Evolutionary conservation across 495 filamentous ascomycete species (phyloP).

Genomic region (Aspergillus hancockii): DNA sequence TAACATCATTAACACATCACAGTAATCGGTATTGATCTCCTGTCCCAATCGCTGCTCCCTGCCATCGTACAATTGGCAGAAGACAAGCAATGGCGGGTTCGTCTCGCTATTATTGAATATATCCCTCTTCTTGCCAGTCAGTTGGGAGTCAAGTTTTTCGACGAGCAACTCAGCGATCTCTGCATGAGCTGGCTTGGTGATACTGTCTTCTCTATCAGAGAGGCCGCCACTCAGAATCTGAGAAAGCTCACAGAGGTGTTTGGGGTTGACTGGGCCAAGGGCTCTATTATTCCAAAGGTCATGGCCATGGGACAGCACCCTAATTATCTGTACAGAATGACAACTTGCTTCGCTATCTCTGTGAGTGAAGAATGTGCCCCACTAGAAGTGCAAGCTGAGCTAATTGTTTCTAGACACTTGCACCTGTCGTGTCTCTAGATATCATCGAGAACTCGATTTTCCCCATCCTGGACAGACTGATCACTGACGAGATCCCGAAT

Average conservation of each 20-base stretch:
- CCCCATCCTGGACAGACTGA: slow-evolving; percentile 91
- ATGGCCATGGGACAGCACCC: slow-evolving; percentile 97
- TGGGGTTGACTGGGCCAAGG: slow-evolving; percentile 96
- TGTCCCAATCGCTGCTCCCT: slow-evolving; percentile 93
- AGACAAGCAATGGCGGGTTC: slow-evolving; percentile 99
- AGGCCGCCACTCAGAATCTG: slow-evolving; percentile 93
- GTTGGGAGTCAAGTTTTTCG: slow-evolving; percentile 95
- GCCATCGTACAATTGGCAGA: slow-evolving; percentile 98
- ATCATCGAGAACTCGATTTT: slow-evolving; percentile 92
- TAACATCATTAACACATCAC: slow-evolving; percentile 14
- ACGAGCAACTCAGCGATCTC: slow-evolving; percentile 89
- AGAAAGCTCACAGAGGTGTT: slow-evolving; percentile 99
- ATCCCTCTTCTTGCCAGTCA: slow-evolving; percentile 95
- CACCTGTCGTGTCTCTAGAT: slow-evolving; percentile 85
- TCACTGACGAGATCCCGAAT: slow-evolving; percentile 92
- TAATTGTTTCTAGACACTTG: slow-evolving; percentile 71
- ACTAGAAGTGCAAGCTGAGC: slow-evolving; percentile 7
- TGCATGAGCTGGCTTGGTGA: slow-evolving; percentile 99
- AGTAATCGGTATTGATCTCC: slow-evolving; percentile 97
- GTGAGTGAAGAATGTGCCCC: slow-evolving; percentile 56
- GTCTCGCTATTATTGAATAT: slow-evolving; percentile 97
- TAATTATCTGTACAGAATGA: slow-evolving; percentile 99
- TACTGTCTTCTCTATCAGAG: slow-evolving; percentile 96
- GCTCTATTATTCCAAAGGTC: slow-evolving; percentile 96
- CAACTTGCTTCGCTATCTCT: slow-evolving; percentile 95